Conservation (phyloP, 2,329 filamentous ascomycete genomes). For the Clonostachys byssicola region DNA sequence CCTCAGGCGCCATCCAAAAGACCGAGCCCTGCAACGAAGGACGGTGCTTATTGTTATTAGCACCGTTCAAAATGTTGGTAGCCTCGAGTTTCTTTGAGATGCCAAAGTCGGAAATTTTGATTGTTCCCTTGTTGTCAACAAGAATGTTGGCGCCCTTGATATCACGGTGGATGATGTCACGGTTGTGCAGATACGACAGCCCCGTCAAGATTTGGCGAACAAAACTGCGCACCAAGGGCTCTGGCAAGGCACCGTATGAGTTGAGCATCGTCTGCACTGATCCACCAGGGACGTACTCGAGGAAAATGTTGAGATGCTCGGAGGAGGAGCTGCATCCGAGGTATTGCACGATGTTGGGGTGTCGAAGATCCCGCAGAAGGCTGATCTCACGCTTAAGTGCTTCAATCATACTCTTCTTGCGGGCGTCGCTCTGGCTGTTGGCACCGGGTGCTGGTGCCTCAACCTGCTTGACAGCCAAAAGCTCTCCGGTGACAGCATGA, state of each 20-base stretch:
- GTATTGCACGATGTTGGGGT: slow-evolving; percentile 97
- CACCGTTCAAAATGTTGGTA: slow-evolving; percentile 72
- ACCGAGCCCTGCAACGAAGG: slow-evolving; percentile 92
- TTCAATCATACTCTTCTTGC: slow-evolving; percentile 97
- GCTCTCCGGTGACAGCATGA: slow-evolving; percentile 92
- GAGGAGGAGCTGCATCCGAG: slow-evolving; percentile 90
- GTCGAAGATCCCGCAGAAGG: slow-evolving; percentile 87
- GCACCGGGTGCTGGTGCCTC: slow-evolving; percentile 78
- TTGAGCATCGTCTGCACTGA: slow-evolving; percentile 98
- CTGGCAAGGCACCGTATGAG: slow-evolving; percentile 91
- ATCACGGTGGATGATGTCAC: slow-evolving; percentile 96
- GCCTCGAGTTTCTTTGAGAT: slow-evolving; percentile 98
- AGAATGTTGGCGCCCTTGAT: slow-evolving; percentile 99
- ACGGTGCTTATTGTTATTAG: slow-evolving; percentile 62
- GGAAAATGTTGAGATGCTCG: slow-evolving; percentile 96
- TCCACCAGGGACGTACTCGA: slow-evolving; percentile 96
- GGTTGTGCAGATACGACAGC: slow-evolving; percentile 86
- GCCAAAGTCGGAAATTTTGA: slow-evolving; percentile 99
- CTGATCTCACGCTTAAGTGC: slow-evolving; percentile 96
- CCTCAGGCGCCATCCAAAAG: slow-evolving; percentile 99
- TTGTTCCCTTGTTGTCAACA: slow-evolving; percentile 97
- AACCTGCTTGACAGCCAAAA: slow-evolving; percentile 98
- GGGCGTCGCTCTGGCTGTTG: slow-evolving; percentile 77
- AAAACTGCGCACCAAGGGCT: slow-evolving; percentile 92
- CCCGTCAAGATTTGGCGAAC: slow-evolving; percentile 93